Conservation (phyloP, 768 basidiomycete species). For the Porpolomopsis calyptriformis region DNA sequence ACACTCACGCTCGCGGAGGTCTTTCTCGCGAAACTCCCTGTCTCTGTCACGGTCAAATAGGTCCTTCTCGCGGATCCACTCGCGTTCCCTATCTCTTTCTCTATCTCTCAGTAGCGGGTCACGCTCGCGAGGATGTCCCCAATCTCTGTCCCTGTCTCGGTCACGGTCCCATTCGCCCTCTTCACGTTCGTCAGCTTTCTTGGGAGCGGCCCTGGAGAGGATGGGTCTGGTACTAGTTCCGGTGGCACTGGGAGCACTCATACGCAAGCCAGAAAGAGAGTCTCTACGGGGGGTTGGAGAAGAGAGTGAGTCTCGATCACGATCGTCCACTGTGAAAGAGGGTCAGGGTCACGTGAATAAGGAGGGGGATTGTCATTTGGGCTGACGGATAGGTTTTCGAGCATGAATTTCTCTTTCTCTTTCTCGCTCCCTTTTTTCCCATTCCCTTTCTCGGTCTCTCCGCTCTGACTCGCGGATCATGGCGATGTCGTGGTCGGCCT, state of each 20-base stretch:
- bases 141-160: conserved; percentile 18
- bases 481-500: neutral
- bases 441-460: conserved; percentile 3
- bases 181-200: neutral
- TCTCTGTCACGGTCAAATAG: conserved; percentile 17
- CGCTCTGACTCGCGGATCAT: neutral
- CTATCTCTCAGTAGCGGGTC: conserved; percentile 11
- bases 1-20: conserved; percentile 19
- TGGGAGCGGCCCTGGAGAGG: too few species aligned
- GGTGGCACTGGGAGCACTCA: too few species aligned
- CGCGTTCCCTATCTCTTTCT: conserved; percentile 9
- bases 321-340: neutral
- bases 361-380: too few species aligned
- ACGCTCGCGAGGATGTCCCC: too few species aligned
- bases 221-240: too few species aligned
- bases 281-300: too few species aligned
- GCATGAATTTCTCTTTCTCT: neutral
- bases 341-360: too few species aligned
- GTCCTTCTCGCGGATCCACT: conserved; percentile 18
- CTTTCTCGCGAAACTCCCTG: conserved; percentile 13
- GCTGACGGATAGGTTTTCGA: too few species aligned
- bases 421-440: neutral
- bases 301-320: too few species aligned
- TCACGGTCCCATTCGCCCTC: conserved; percentile 7
- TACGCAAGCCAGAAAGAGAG: too few species aligned